phyloP scores from a whole-genome alignment of 2,329 filamentous ascomycete genomes.

The Pseudogymnoascus sp. region DNA sequence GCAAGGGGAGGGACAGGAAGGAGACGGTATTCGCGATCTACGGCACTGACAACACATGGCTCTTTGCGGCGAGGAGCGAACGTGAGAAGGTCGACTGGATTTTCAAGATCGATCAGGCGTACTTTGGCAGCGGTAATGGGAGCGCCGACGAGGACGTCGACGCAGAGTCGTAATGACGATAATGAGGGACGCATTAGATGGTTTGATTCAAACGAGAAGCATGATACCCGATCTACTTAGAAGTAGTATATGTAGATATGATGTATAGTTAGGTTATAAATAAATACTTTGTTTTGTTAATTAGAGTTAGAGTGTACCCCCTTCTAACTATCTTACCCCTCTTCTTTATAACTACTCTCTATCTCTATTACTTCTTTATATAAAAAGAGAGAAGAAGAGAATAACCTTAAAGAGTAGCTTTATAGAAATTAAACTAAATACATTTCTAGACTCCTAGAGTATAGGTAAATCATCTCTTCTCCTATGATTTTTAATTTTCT shows the following conservation, averaged over 20 bases:
- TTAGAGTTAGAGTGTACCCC: too few species aligned
- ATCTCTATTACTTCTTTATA: too few species aligned
- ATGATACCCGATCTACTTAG: slow-evolving; percentile 2
- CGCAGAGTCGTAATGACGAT: neutral
- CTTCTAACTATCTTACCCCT: too few species aligned
- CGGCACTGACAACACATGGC: slow-evolving; percentile 86
- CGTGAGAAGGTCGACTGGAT: slow-evolving; percentile 97
- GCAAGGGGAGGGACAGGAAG: slow-evolving; percentile 24
- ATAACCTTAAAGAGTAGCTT: too few species aligned
- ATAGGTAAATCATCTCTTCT: too few species aligned
- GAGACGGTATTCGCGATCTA: slow-evolving; percentile 78
- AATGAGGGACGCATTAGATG: neutral
- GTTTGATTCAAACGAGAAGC: neutral
- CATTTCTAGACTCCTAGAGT: too few species aligned
- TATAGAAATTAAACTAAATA: too few species aligned
- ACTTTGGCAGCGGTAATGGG: slow-evolving; percentile 23
- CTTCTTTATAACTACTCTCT: too few species aligned
- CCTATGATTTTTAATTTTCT: too few species aligned
- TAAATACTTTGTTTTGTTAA: neutral
- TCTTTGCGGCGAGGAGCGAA: slow-evolving; percentile 85
- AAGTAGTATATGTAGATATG: neutral
- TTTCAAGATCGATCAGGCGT: slow-evolving; percentile 72
- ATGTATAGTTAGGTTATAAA: neutral
- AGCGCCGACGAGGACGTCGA: slow-evolving; percentile 7
- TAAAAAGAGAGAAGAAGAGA: too few species aligned